Evolutionary conservation across 352 stramenopile species (phyloP).

Genomic region (Phytophthora crassamura): DNA sequence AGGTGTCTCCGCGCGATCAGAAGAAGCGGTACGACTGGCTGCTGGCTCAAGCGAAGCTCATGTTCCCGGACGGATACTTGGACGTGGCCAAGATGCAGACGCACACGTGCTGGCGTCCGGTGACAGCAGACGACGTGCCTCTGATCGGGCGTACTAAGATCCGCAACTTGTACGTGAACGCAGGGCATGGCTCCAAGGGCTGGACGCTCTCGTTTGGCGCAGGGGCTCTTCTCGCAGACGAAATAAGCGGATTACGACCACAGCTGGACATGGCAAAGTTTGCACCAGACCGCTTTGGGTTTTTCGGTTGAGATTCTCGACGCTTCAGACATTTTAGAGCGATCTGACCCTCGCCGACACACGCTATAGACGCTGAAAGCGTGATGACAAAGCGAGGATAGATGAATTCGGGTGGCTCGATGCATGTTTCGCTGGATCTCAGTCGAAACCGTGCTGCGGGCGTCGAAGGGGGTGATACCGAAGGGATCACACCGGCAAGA

Average conservation of each 20-base stretch:
- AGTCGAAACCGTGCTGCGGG: constrained; percentile 4
- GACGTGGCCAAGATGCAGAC: constrained; percentile 79
- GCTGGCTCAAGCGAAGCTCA: constrained; percentile 69
- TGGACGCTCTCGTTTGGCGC: constrained; percentile 88
- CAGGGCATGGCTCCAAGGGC: constrained; percentile 84
- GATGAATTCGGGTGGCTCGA: constrained; percentile 14
- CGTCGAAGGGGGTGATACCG: background rate
- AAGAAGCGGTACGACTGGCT: constrained; percentile 87
- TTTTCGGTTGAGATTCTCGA: constrained; percentile 56
- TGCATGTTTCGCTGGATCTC: constrained; percentile 5
- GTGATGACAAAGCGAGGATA: constrained; percentile 12
- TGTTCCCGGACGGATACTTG: constrained; percentile 86
- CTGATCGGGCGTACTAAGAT: constrained; percentile 83
- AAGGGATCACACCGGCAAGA: too few relatives aligned
- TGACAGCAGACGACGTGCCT: constrained; percentile 85
- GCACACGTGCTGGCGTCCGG: constrained; percentile 84
- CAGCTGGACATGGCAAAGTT: constrained; percentile 88
- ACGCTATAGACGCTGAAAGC: constrained; percentile 29
- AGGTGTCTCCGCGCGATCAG: constrained; percentile 67
- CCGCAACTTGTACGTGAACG: constrained; percentile 87
- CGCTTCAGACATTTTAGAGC: constrained; percentile 22
- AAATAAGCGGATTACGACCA: constrained; percentile 79
- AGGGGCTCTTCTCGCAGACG: constrained; percentile 75
- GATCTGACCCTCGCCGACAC: constrained; percentile 20
- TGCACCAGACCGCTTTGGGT: constrained; percentile 77